A percentile compares a stretch with the other conserved stretches of the same genome.
These are phyloP conservation scores for Pisolithus albus DNA, from an alignment of 768 basidiomycete genomes.

Conservation along the genomic window DNA sequence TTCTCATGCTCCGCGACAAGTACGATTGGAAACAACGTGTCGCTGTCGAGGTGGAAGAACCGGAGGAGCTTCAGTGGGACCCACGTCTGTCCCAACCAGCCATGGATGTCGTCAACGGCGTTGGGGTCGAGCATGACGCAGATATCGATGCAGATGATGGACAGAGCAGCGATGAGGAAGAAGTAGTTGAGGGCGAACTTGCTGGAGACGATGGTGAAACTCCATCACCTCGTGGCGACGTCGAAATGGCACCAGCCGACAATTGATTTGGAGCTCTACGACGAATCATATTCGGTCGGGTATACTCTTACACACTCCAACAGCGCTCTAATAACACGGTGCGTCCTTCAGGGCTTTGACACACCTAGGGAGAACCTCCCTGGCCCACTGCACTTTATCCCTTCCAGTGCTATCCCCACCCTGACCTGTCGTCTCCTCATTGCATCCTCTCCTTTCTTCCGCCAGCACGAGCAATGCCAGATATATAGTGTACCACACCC, in stretches of 20 bases:
- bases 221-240: constrained; percentile 18
- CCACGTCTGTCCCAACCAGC: constrained; percentile 34
- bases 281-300: neutral
- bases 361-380: constrained; percentile 32
- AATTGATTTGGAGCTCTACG: neutral
- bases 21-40: constrained; percentile 83
- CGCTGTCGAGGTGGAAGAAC: constrained; percentile 71
- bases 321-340: constrained; percentile 20
- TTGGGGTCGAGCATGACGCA: constrained; percentile 9
- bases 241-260: constrained; percentile 15
- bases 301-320: neutral
- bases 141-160: constrained; percentile 24
- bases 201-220: constrained; percentile 25
- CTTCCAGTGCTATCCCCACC: neutral
- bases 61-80: constrained; percentile 71
- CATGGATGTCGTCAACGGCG: constrained; percentile 6
- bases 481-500: constrained; percentile 71
- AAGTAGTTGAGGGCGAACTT: constrained; percentile 30
- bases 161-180: constrained; percentile 34
- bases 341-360: constrained; percentile 40
- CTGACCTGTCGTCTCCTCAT: constrained; percentile 14
- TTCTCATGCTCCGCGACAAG: constrained; percentile 68
- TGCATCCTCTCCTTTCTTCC: constrained; percentile 26
- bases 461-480: constrained; percentile 49
- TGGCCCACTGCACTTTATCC: constrained; percentile 35